A percentile compares a stretch with the other conserved stretches of the same genome.
phyloP scores from a whole-genome alignment of 1,284 basidiomycete species.

The Moesziomyces sp. region DNA sequence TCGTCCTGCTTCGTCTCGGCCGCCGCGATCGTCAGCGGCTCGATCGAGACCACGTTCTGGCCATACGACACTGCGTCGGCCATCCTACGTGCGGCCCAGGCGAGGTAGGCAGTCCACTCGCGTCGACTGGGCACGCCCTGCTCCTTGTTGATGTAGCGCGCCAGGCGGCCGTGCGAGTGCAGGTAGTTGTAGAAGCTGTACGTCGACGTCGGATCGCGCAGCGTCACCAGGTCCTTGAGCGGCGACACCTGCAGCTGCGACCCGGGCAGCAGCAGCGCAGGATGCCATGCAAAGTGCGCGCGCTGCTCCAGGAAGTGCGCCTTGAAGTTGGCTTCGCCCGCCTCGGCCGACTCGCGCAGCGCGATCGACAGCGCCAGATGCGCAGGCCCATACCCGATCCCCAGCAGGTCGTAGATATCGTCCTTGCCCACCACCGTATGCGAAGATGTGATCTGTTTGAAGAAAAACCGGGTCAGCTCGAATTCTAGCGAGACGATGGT shows the following conservation, averaged over 20 bases:
- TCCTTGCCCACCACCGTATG: conserved; percentile 24
- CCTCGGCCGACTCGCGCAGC: conserved; percentile 59
- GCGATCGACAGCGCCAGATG: conserved; percentile 65
- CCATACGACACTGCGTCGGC: conserved; percentile 55
- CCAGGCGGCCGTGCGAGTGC: conserved; percentile 60
- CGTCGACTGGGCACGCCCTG: conserved; percentile 62
- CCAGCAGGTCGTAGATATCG: conserved; percentile 59
- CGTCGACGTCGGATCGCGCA: conserved; percentile 66
- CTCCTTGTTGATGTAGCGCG: conserved; percentile 66
- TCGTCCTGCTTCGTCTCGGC: conserved; percentile 31
- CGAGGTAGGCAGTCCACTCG: conserved; percentile 67
- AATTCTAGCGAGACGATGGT: not conserved
- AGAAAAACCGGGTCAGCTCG: not conserved
- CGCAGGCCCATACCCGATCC: conserved; percentile 65
- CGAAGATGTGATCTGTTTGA: conserved; percentile 20
- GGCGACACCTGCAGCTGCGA: conserved; percentile 67
- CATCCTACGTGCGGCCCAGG: conserved; percentile 65
- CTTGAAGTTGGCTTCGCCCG: conserved; percentile 44
- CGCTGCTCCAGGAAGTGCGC: conserved; percentile 61
- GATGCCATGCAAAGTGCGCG: conserved; percentile 65
- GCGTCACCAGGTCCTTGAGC: conserved; percentile 65
- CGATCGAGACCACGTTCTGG: conserved; percentile 57
- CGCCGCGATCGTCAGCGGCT: conserved; percentile 45
- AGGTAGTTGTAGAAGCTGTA: conserved; percentile 66
- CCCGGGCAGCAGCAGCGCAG: conserved; percentile 63